Evolutionary conservation across 306 rosid species (phyloP), one percentile per base, ranked within the genome.

Genomic region (Prunus fruticosa): DNA sequence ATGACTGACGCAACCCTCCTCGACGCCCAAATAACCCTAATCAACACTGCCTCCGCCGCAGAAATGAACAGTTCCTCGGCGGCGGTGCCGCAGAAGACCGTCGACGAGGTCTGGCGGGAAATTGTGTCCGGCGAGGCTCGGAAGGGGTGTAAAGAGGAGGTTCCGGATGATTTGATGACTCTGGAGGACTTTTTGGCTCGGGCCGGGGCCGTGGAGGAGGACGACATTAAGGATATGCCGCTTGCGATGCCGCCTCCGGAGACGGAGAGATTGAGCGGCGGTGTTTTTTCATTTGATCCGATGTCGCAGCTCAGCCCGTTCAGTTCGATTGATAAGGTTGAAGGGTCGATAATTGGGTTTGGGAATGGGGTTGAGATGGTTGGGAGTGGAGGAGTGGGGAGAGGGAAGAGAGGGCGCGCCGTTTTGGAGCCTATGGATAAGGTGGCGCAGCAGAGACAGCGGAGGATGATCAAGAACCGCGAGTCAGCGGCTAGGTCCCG

Each of bases 31-130:
- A 82, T 86, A 11, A 80, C 84, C 13, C 82, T 88, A 6, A 51
- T 83, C 27, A 93, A 81, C 67, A 54, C 22, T 18, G 43, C 82
- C 56, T 73, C 79, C 51, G 60, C 14, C 78, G 25, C 67, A 13
- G 34, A 73, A 25, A 25, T 73, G n/a, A 20, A 47, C 22, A 10
- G 28, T 18, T 14, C 61, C 65, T 62, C 2, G 45, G 23, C 20
- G 67, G 65, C 63, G 80, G 47, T 27, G 79, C 66, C 58, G 49
- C 64, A 61, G 13, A 89, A 76, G 77, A 90, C 92, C 14, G 97
- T 88, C 13, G 99, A 95, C 43, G 96, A 95, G 50, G 93, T 92
- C 2, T 92, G 97, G 99, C 78, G 86, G 77, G 97, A 95, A 62
- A 95, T 95, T 56, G 91, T 90, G 18, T 80, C 97, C 30, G 99